A percentile compares a stretch with the other conserved stretches of the same genome.
These are phyloP conservation scores for Colletotrichum lindemuthianum DNA, from an alignment of 2,329 filamentous ascomycete genomes.

Conservation along the genomic window DNA sequence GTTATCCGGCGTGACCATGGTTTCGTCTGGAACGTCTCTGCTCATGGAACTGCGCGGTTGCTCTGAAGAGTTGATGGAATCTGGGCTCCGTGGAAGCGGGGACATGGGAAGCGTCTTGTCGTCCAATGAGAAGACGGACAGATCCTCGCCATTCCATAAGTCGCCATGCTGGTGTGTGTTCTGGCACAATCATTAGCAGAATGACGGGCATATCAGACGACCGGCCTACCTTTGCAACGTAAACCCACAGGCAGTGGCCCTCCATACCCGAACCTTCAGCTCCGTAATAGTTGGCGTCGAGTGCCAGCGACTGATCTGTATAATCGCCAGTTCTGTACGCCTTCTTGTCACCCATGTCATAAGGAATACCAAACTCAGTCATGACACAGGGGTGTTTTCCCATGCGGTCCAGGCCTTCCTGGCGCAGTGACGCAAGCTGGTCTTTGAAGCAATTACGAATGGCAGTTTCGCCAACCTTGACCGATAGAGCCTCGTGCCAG, in stretches of 20 bases:
- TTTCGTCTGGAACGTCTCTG: conserved; percentile 60
- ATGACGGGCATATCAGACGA: neutral
- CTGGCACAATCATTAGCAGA: conserved; percentile 47
- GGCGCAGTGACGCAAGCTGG: conserved; percentile 82
- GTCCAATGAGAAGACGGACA: conserved; percentile 89
- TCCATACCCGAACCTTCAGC: conserved; percentile 85
- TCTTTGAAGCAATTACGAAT: conserved; percentile 94
- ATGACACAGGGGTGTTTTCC: conserved; percentile 90
- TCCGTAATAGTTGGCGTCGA: conserved; percentile 96
- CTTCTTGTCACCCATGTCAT: conserved; percentile 97
- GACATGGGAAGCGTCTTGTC: conserved; percentile 73
- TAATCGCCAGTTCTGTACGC: conserved; percentile 97
- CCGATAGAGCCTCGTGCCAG: conserved; percentile 86
- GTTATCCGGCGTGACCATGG: conserved; percentile 77
- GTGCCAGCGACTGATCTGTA: conserved; percentile 87
- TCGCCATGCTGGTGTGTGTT: conserved; percentile 93
- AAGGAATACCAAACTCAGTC: conserved; percentile 97
- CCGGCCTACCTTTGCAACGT: conserved; percentile 72
- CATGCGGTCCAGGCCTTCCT: conserved; percentile 89
- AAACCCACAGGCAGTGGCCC: conserved; percentile 91
- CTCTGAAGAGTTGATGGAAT: conserved; percentile 42
- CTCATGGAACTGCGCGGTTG: conserved; percentile 28
- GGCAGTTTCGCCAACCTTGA: conserved; percentile 91
- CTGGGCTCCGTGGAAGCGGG: conserved; percentile 55
- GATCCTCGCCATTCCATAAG: conserved; percentile 96